These are phyloP conservation scores for Erodium maritimum DNA, from an alignment of 345 rosid genomes.

Conservation along the genomic window DNA sequence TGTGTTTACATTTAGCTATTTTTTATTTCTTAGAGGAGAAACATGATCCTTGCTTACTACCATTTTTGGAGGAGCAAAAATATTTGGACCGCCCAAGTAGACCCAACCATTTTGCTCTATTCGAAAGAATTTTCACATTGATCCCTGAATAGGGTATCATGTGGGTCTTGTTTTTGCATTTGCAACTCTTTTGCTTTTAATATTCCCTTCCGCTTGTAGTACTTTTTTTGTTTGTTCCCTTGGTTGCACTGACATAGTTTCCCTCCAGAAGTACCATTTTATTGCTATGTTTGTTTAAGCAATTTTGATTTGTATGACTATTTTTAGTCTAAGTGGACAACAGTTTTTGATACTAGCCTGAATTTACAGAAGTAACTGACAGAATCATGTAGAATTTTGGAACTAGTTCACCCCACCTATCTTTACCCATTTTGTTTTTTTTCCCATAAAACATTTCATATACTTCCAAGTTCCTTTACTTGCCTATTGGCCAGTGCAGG, in stretches of 20 bases:
- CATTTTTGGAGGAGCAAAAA: background rate
- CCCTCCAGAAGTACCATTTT: background rate
- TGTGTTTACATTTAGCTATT: background rate
- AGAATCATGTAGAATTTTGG: background rate
- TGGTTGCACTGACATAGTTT: background rate
- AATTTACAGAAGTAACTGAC: background rate
- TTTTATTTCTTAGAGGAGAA: background rate
- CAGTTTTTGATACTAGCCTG: background rate
- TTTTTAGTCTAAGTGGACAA: background rate
- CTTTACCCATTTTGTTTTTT: background rate
- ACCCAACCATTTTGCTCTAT: background rate
- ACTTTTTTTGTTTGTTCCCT: background rate
- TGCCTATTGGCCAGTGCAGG: background rate
- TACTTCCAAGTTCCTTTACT: background rate
- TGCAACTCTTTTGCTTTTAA: background rate
- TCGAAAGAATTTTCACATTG: background rate
- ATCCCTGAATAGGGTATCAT: background rate
- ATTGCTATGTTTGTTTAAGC: background rate
- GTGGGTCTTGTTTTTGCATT: background rate
- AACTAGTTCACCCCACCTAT: background rate
- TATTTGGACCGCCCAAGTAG: background rate
- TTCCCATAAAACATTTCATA: too few species aligned
- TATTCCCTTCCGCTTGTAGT: background rate
- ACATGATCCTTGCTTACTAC: background rate
- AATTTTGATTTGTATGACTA: too few species aligned